Evolutionary conservation across 139 green algal species (phyloP).

Genomic region (Chlamydomonas asymmetrica): DNA sequence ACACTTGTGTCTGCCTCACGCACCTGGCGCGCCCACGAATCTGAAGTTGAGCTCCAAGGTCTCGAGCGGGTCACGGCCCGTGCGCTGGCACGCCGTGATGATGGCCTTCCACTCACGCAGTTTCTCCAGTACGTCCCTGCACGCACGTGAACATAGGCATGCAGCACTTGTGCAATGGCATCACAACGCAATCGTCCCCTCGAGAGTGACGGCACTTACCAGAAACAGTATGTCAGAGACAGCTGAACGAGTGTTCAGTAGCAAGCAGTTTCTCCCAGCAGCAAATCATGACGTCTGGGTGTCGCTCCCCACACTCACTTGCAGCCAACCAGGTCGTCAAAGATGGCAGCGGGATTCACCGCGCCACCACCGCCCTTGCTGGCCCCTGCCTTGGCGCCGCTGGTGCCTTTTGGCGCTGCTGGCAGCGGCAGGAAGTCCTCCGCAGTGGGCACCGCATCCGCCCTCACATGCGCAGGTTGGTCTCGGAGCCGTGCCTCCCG

Average conservation of each 20-base stretch:
- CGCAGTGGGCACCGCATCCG: neutral
- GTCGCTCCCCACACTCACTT: slow-evolving; percentile 14
- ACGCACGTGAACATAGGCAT: slow-evolving; percentile 7
- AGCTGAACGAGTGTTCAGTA: too few relatives aligned
- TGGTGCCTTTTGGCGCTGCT: neutral
- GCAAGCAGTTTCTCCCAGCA: too few relatives aligned
- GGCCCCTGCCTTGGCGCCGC: neutral
- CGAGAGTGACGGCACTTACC: too few relatives aligned
- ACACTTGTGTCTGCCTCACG: neutral
- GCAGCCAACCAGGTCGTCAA: slow-evolving; percentile 50
- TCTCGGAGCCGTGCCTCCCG: slow-evolving; percentile 27
- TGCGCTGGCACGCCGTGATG: slow-evolving; percentile 28
- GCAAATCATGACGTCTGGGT: too few relatives aligned
- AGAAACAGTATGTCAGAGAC: too few relatives aligned
- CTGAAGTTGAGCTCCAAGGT: slow-evolving; percentile 54
- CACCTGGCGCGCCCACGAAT: slow-evolving; percentile 27
- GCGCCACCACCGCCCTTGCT: neutral
- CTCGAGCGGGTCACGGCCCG: slow-evolving; percentile 41
- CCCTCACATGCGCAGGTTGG: slow-evolving; percentile 5
- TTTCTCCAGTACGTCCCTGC: slow-evolving; percentile 35
- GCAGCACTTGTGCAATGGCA: too few relatives aligned
- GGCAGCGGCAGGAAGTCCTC: slow-evolving; percentile 40
- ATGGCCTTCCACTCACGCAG: slow-evolving; percentile 49
- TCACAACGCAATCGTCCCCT: too few relatives aligned
- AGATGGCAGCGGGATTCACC: slow-evolving; percentile 18